phyloP scores from a whole-genome alignment of 208 protist genomes.

The Leishmania tropica region DNA sequence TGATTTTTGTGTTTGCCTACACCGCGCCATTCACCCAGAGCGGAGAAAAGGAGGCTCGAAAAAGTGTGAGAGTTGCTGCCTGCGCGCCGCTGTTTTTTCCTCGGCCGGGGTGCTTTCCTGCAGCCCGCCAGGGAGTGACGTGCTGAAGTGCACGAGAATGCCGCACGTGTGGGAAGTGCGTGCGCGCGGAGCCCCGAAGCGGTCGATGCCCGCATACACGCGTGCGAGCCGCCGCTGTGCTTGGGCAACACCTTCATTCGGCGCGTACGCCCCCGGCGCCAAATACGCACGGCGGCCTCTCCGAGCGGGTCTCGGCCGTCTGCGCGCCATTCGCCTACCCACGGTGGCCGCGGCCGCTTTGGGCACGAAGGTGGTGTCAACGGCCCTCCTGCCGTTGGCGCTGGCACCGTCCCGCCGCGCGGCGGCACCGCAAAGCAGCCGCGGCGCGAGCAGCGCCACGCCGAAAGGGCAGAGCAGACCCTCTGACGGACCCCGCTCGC shows the following conservation, averaged over 20 bases:
- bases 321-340: not conserved
- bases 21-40: not conserved
- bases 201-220: no score
- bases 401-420: not conserved
- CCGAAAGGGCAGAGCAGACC: not conserved
- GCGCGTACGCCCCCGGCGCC: not conserved
- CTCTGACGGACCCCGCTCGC: not conserved
- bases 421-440: not conserved
- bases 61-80: not conserved
- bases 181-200: no score
- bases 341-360: not conserved
- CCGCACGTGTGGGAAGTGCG: no score
- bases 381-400: not conserved
- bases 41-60: not conserved
- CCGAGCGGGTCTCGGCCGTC: not conserved
- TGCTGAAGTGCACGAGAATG: no score
- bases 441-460: not conserved
- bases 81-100: no score
- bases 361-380: not conserved
- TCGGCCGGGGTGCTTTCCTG: no score
- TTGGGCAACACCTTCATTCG: not conserved
- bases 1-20: not conserved
- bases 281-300: not conserved
- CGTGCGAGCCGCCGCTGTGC: not conserved
- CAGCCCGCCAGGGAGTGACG: no score